Percentiles rank a stretch among this genome's conserved stretches.
phyloP scores from a whole-genome alignment of 176 grass and related monocot species.

The Microstegium vimineum region DNA sequence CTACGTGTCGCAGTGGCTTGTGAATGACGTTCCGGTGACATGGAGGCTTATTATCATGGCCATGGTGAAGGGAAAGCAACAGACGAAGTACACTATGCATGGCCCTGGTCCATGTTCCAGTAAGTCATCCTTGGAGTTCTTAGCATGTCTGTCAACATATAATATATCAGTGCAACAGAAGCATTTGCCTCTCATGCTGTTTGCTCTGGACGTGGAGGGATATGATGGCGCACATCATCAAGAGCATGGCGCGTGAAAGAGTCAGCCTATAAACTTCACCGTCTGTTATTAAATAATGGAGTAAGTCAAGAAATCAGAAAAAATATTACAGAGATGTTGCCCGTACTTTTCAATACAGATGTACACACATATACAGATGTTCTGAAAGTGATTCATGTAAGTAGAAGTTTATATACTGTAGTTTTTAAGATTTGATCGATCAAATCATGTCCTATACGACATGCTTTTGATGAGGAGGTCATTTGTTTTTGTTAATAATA shows the following conservation, averaged over 20 bases:
- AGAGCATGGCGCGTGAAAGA: background rate
- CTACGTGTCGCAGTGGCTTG: background rate
- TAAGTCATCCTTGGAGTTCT: background rate
- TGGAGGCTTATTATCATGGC: background rate
- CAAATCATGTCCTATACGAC: too few relatives aligned
- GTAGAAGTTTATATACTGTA: too few relatives aligned
- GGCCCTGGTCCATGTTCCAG: background rate
- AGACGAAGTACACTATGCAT: conserved; percentile 9
- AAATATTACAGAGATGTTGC: too few relatives aligned
- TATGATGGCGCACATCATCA: background rate
- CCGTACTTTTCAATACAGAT: too few relatives aligned
- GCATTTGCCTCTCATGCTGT: background rate
- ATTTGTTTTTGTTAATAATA: too few relatives aligned
- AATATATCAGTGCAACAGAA: background rate
- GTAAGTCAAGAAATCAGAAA: background rate
- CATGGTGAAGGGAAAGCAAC: background rate
- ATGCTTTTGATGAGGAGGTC: too few relatives aligned
- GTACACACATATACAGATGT: too few relatives aligned
- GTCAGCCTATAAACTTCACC: background rate
- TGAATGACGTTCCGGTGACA: background rate
- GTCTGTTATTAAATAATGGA: background rate
- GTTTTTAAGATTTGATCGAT: too few relatives aligned
- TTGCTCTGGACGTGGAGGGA: background rate
- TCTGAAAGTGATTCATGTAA: too few relatives aligned
- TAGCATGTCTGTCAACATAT: background rate